Conservation (phyloP, 2,329 filamentous ascomycete species). For the Trichophyton benhamiae region DNA sequence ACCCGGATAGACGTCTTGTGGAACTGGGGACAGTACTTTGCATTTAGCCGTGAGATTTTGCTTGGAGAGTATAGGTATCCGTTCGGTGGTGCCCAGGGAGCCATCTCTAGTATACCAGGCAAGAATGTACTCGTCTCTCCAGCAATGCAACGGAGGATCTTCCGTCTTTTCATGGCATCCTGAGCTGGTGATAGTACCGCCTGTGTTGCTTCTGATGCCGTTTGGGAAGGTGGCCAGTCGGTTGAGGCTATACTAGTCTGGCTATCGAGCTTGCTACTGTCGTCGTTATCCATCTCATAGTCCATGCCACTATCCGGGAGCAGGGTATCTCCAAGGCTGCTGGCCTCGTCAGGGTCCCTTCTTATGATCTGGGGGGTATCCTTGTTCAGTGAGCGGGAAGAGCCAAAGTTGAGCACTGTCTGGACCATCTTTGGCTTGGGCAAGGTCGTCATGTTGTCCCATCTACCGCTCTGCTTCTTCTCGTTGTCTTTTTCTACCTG, state of each 20-base stretch:
- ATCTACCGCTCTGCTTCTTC: not conserved
- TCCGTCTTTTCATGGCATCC: slow-evolving; percentile 6
- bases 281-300: slow-evolving; percentile 11
- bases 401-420: slow-evolving; percentile 15
- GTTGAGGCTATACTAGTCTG: not conserved
- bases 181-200: not conserved
- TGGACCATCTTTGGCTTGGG: slow-evolving; percentile 11
- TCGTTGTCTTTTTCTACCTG: not conserved
- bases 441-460: not conserved
- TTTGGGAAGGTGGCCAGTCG: not conserved
- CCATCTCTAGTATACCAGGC: slow-evolving; percentile 35
- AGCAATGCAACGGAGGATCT: slow-evolving; percentile 32
- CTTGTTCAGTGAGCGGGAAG: not conserved
- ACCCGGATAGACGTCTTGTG: slow-evolving; percentile 35
- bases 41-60: slow-evolving; percentile 30
- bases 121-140: slow-evolving; percentile 39
- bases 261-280: slow-evolving; percentile 4
- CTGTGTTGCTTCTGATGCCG: not conserved
- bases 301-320: not conserved
- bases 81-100: slow-evolving; percentile 31
- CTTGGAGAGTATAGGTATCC: slow-evolving; percentile 30
- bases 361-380: not conserved
- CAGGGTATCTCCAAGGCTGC: not conserved
- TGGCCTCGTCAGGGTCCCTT: not conserved
- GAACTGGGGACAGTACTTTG: slow-evolving; percentile 33